Evolutionary conservation across 2,329 filamentous ascomycete genomes (phyloP).

Genomic region (Fusarium sp.): DNA sequence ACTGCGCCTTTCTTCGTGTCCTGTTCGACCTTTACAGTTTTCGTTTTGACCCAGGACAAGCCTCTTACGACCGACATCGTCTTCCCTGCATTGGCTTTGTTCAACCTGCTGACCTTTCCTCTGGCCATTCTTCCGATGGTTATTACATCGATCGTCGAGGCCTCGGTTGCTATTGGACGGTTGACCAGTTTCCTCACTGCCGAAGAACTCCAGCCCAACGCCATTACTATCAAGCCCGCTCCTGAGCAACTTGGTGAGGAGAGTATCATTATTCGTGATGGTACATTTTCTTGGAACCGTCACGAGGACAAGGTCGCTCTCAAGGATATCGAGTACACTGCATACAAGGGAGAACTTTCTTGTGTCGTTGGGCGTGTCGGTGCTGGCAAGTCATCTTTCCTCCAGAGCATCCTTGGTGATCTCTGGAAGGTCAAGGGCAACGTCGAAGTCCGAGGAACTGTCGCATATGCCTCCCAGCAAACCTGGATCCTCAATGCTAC

Average conservation of each 20-base stretch:
- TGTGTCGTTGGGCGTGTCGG: conserved; percentile 97
- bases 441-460: conserved; percentile 84
- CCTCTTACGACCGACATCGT: conserved; percentile 95
- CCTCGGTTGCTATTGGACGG: conserved; percentile 90
- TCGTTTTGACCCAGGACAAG: conserved; percentile 85
- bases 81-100: conserved; percentile 91
- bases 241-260: conserved; percentile 87
- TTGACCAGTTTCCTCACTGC: conserved; percentile 88
- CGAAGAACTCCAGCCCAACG: conserved; percentile 91
- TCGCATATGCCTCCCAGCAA: conserved; percentile 93
- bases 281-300: conserved; percentile 94
- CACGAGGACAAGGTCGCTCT: conserved; percentile 80
- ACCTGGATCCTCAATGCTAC: conserved; percentile 99
- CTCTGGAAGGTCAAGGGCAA: conserved; percentile 90
- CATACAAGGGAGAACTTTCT: conserved; percentile 92
- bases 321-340: conserved; percentile 87
- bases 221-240: conserved; percentile 78
- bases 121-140: conserved; percentile 97
- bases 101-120: conserved; percentile 96
- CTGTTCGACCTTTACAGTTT: conserved; percentile 95
- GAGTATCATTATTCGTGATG: conserved; percentile 85
- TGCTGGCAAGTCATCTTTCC: conserved; percentile 91
- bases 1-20: conserved; percentile 98
- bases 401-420: conserved; percentile 91
- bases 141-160: conserved; percentile 95